Conservation (phyloP, 805 yeast genomes). For the Grigorovia jiainica region DNA sequence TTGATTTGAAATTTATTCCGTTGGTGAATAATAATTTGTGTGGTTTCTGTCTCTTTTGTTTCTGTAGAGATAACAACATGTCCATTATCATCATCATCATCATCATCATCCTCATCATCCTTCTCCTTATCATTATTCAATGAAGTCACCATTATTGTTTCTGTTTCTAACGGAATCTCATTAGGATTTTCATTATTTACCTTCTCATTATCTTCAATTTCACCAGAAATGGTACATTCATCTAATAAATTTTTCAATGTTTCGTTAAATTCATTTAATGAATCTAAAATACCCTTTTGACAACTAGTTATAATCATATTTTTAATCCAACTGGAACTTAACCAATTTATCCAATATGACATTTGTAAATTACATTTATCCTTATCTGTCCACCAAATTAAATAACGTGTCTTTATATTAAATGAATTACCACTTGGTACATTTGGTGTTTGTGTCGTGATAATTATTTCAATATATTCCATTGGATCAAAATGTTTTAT, state of each 20-base stretch:
- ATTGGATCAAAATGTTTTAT: constrained; percentile 42
- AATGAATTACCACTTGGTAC: constrained; percentile 87
- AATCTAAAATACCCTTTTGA: constrained; percentile 60
- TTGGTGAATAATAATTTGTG: too few relatives aligned
- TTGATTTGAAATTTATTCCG: too few relatives aligned
- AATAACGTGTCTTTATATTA: constrained; percentile 58
- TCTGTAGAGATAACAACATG: too few relatives aligned
- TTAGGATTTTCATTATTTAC: too few relatives aligned
- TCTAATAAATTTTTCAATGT: constrained; percentile 16
- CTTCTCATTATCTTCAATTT: not conserved
- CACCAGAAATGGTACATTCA: constrained; percentile 4
- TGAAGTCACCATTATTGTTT: too few relatives aligned
- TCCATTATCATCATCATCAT: too few relatives aligned
- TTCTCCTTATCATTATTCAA: too few relatives aligned
- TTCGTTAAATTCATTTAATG: constrained; percentile 37
- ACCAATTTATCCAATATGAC: constrained; percentile 73
- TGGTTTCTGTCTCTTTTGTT: too few relatives aligned
- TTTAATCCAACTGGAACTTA: constrained; percentile 83
- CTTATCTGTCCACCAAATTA: constrained; percentile 62
- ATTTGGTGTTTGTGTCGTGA: constrained; percentile 70
- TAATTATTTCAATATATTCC: constrained; percentile 48
- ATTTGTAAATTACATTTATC: constrained; percentile 42
- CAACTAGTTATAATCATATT: constrained; percentile 78
- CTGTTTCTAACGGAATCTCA: too few relatives aligned
- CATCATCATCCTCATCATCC: too few relatives aligned